phyloP scores from a whole-genome alignment of 352 stramenopile genomes.

The Aphanomyces invadans region DNA sequence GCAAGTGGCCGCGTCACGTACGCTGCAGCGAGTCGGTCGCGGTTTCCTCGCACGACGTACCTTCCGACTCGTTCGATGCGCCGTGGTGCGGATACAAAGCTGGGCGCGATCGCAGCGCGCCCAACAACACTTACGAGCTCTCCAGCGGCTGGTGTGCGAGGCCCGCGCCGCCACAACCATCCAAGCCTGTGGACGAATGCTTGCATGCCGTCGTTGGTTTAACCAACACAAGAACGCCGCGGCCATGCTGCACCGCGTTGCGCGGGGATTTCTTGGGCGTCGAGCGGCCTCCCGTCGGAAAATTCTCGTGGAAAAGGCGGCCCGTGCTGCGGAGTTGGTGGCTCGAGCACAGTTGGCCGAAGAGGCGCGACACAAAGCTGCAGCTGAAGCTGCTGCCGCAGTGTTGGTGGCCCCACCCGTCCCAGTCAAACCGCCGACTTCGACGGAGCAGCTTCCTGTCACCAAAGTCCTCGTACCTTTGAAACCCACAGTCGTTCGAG shows the following conservation, averaged over 20 bases:
- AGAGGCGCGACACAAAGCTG: constrained; percentile 1
- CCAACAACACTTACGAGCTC: constrained; percentile 29
- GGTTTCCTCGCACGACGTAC: constrained; percentile 39
- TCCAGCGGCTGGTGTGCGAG: constrained; percentile 74
- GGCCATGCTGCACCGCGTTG: constrained; percentile 63
- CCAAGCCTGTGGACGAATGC: constrained; percentile 78
- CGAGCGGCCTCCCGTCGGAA: neutral
- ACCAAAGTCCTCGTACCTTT: neutral
- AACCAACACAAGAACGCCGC: constrained; percentile 46
- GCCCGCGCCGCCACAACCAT: constrained; percentile 67
- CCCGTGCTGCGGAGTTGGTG: neutral
- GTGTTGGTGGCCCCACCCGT: too few relatives aligned
- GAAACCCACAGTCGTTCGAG: neutral
- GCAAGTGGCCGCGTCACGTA: constrained; percentile 40
- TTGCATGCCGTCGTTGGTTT: constrained; percentile 54
- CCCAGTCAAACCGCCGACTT: neutral
- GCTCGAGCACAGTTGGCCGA: neutral
- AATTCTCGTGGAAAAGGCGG: constrained; percentile 1
- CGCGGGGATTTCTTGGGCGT: constrained; percentile 62
- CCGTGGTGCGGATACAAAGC: constrained; percentile 50
- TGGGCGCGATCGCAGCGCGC: constrained; percentile 52
- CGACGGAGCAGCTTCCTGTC: neutral
- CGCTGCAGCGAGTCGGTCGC: constrained; percentile 63
- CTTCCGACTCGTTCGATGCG: neutral
- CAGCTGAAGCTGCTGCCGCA: too few relatives aligned